These are phyloP conservation scores for Leishmania aethiopica DNA, from an alignment of 208 protist genomes.

Conservation along the genomic window DNA sequence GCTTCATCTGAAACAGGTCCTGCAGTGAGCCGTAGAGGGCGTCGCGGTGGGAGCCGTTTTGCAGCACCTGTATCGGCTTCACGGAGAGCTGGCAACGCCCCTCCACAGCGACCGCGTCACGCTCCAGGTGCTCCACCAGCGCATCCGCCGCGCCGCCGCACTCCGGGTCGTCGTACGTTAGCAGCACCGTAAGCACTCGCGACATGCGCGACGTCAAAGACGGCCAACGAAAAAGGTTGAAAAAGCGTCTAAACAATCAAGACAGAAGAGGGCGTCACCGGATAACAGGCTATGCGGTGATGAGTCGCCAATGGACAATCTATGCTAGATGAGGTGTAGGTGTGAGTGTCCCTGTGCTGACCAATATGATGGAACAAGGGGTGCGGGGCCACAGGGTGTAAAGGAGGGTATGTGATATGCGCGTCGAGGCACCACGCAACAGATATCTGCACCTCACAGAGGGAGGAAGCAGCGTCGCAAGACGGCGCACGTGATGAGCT, in stretches of 20 bases:
- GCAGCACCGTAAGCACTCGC: constrained; percentile 60
- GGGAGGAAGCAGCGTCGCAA: neutral
- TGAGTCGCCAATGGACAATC: neutral
- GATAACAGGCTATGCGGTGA: neutral
- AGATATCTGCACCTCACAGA: neutral
- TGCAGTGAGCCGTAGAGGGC: constrained; percentile 74
- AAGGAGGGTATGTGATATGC: neutral
- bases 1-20: constrained; percentile 74
- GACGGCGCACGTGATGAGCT: neutral
- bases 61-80: constrained; percentile 64
- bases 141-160: constrained; percentile 88
- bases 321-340: neutral
- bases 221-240: neutral
- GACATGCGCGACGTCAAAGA: constrained; percentile 18
- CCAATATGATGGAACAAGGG: neutral
- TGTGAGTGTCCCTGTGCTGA: neutral
- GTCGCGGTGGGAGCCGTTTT: constrained; percentile 71
- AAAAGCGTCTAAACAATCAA: neutral
- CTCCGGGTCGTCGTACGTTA: constrained; percentile 90
- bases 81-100: constrained; percentile 64
- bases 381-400: neutral
- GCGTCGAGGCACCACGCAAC: neutral
- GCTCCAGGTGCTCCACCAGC: constrained; percentile 77
- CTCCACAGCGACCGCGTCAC: constrained; percentile 49
- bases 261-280: neutral